Evolutionary conservation across 176 grass and related monocot species (phyloP).

Genomic region (Oryza brachyantha): DNA sequence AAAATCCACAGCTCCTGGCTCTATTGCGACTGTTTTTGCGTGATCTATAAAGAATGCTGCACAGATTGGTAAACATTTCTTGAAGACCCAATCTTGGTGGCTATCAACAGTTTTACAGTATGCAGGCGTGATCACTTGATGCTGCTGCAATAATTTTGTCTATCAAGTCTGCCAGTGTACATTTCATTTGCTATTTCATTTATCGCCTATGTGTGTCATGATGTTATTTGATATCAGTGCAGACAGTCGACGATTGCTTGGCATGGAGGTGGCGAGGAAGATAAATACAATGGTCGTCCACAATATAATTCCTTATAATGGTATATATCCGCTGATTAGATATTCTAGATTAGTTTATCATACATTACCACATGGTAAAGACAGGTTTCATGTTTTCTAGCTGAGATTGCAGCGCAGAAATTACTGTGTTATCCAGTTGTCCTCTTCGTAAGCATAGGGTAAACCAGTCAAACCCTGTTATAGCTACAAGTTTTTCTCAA

Average conservation of each 20-base stretch:
- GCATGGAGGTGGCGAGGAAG: constrained; percentile 28
- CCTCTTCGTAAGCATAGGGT: background rate
- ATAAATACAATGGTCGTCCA: constrained; percentile 13
- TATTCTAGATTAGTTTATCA: background rate
- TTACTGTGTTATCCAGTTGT: background rate
- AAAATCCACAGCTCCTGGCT: background rate
- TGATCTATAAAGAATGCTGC: constrained; percentile 17
- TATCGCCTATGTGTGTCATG: constrained; percentile 31
- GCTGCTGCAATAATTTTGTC: constrained; percentile 31
- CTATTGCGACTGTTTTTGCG: background rate
- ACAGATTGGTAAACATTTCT: constrained; percentile 1
- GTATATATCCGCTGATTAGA: constrained; percentile 8
- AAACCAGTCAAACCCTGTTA: background rate
- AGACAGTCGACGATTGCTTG: constrained; percentile 47
- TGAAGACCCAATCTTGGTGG: background rate
- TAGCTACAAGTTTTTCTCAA: background rate
- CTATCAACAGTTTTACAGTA: background rate
- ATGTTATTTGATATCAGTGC: constrained; percentile 49
- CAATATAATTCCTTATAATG: constrained; percentile 26
- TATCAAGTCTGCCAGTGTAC: constrained; percentile 43
- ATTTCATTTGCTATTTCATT: constrained; percentile 32
- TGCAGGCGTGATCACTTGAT: constrained; percentile 15
- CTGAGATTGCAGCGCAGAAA: background rate
- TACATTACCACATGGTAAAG: constrained; percentile 1
- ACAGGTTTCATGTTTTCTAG: background rate